phyloP scores from a whole-genome alignment of 805 yeast genomes.

The Yamadazyma takamatsuzukensis region DNA sequence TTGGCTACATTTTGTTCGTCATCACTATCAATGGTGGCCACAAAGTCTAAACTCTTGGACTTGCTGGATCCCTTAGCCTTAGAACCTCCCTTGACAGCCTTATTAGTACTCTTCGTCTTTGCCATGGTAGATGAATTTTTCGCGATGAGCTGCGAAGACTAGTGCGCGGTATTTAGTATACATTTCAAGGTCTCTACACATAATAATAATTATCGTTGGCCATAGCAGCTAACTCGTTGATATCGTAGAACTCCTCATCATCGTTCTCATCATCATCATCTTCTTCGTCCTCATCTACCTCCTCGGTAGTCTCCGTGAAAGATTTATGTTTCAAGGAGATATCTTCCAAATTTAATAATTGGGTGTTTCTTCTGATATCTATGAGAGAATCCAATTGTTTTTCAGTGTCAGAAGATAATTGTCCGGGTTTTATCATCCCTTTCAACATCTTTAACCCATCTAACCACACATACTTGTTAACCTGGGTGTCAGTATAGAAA shows the following conservation, averaged over 20 bases:
- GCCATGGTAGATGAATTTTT: constrained; percentile 1
- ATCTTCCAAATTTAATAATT: constrained; percentile 34
- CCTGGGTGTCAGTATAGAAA: constrained; percentile 70
- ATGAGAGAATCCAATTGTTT: constrained; percentile 30
- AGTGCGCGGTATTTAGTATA: too few relatives aligned
- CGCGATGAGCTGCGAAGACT: constrained; percentile 1
- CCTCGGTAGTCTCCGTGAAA: constrained; percentile 2
- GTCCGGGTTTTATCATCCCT: constrained; percentile 27
- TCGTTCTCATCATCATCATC: constrained; percentile 20
- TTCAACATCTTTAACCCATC: constrained; percentile 64
- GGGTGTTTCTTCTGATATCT: constrained; percentile 38
- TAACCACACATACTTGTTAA: constrained; percentile 67
- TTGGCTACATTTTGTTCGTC: constrained; percentile 21
- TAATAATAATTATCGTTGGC: constrained; percentile 11
- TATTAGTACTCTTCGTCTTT: constrained; percentile 3
- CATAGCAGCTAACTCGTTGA: constrained; percentile 13
- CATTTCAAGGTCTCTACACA: background rate
- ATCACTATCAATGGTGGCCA: constrained; percentile 76
- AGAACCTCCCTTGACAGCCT: constrained; percentile 2
- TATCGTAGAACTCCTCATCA: constrained; percentile 20
- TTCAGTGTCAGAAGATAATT: constrained; percentile 35
- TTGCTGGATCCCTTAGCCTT: background rate
- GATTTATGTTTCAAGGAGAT: constrained; percentile 6
- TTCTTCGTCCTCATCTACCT: constrained; percentile 13
- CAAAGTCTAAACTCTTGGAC: constrained; percentile 44